A percentile compares a stretch with the other conserved stretches of the same genome.
Conservation (phyloP, 2,329 filamentous ascomycete genomes). For the Penicillium corylophilum region DNA sequence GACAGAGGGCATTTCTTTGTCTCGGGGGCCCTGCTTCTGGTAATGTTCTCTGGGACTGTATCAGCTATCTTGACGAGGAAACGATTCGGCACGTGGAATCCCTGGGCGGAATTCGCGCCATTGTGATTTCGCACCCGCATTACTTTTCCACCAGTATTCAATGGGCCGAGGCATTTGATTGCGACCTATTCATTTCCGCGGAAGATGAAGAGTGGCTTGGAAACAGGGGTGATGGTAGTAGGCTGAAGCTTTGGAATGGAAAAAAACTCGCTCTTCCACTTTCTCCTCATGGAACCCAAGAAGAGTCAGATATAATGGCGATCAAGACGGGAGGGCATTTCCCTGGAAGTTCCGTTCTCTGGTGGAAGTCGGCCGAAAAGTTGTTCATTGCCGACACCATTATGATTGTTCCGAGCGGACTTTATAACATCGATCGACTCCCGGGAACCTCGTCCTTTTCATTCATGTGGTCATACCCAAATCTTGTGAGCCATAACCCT, state of each 20-base stretch:
- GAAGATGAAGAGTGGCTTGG: not conserved
- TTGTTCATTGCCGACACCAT: not conserved
- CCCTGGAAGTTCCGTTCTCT: not conserved
- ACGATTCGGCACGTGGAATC: not conserved
- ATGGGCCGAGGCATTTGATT: not conserved
- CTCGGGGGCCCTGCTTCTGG: not conserved
- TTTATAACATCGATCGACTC: not conserved
- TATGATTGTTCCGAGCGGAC: not conserved
- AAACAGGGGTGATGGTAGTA: not conserved
- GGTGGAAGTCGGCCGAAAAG: not conserved
- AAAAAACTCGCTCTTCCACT: not conserved
- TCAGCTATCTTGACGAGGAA: not conserved
- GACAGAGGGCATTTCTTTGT: not conserved
- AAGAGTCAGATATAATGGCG: not conserved
- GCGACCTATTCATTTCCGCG: not conserved
- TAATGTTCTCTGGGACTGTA: not conserved
- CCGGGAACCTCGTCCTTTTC: not conserved
- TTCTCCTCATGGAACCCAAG: not conserved
- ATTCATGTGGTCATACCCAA: not conserved
- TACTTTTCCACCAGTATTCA: not conserved
- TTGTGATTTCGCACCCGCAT: not conserved
- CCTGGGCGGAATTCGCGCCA: not conserved
- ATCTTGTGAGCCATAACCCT: not conserved
- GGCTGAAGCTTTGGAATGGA: not conserved
- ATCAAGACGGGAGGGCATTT: not conserved